Evolutionary conservation across 768 basidiomycete genomes (phyloP).

Genomic region (Termitomyces sp.): DNA sequence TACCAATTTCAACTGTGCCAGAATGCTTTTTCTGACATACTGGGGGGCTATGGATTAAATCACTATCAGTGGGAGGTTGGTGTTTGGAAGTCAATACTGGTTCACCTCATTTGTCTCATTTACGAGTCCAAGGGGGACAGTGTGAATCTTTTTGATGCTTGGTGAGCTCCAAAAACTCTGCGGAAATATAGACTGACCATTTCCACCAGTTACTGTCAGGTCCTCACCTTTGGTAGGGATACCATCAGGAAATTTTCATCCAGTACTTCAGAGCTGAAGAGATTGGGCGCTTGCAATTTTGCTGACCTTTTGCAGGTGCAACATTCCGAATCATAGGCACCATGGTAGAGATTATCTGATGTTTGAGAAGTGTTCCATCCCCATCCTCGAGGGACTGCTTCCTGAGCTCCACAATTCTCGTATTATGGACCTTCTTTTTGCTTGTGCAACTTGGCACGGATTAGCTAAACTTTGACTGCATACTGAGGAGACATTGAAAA

Average conservation of each 20-base stretch:
- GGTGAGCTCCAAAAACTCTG: slow-evolving; percentile 15
- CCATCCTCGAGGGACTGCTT: slow-evolving; percentile 9
- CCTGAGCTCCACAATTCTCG: slow-evolving; percentile 2
- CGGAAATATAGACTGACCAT: slow-evolving; percentile 9
- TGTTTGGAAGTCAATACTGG: too few species aligned
- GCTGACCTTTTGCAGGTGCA: slow-evolving; percentile 27
- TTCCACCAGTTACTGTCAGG: slow-evolving; percentile 21
- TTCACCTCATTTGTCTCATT: too few species aligned
- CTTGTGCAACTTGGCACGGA: slow-evolving; percentile 6
- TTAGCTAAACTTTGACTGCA: slow-evolving; percentile 10
- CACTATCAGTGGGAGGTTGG: too few species aligned
- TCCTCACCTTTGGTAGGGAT: slow-evolving; percentile 28
- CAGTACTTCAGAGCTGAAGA: slow-evolving; percentile 18
- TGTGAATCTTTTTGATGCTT: background rate
- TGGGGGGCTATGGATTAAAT: too few species aligned
- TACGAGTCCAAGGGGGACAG: background rate
- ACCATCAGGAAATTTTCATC: slow-evolving; percentile 20
- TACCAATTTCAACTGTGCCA: too few species aligned
- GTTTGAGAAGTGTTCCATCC: background rate
- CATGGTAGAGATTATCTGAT: background rate
- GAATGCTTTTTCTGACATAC: too few species aligned
- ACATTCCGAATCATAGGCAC: background rate
- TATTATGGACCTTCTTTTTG: slow-evolving; percentile 5
- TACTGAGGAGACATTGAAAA: slow-evolving; percentile 4
- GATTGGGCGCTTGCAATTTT: slow-evolving; percentile 22